Conservation (phyloP, 371 early-diverging fungal species). For the Dichotomocladium elegans region DNA sequence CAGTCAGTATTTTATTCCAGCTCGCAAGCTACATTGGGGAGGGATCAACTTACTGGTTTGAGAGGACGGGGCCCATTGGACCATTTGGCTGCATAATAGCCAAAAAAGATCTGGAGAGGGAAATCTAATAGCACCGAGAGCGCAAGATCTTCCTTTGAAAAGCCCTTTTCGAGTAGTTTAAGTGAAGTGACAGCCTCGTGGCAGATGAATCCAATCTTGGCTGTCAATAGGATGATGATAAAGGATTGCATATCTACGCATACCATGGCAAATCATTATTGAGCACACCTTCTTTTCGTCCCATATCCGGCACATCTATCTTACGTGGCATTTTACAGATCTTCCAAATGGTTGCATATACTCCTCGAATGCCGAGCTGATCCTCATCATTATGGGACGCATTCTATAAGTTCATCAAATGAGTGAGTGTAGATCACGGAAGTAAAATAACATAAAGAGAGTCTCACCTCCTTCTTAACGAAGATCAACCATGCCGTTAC, state of each 20-base stretch:
- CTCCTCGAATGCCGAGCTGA: slow-evolving; percentile 51
- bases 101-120: slow-evolving; percentile 93
- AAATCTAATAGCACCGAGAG: slow-evolving; percentile 92
- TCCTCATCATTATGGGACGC: slow-evolving; percentile 35
- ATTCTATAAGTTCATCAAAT: background rate
- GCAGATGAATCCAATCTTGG: slow-evolving; percentile 93
- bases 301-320: slow-evolving; percentile 4
- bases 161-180: slow-evolving; percentile 91
- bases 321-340: slow-evolving; percentile 72
- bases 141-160: slow-evolving; percentile 92
- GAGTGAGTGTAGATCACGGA: too few species aligned
- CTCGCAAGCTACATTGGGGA: background rate
- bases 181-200: slow-evolving; percentile 92
- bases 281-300: background rate
- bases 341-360: slow-evolving; percentile 64
- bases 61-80: slow-evolving; percentile 81
- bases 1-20: too few species aligned
- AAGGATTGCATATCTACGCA: slow-evolving; percentile 76
- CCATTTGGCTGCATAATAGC: slow-evolving; percentile 96
- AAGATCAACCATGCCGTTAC: slow-evolving; percentile 82
- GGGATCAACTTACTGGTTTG: slow-evolving; percentile 63
- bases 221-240: slow-evolving; percentile 74
- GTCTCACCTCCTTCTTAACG: slow-evolving; percentile 66
- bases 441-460: too few species aligned
- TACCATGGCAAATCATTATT: background rate